phyloP scores from a whole-genome alignment of 768 basidiomycete species.

The Pisolithus tinctorius region DNA sequence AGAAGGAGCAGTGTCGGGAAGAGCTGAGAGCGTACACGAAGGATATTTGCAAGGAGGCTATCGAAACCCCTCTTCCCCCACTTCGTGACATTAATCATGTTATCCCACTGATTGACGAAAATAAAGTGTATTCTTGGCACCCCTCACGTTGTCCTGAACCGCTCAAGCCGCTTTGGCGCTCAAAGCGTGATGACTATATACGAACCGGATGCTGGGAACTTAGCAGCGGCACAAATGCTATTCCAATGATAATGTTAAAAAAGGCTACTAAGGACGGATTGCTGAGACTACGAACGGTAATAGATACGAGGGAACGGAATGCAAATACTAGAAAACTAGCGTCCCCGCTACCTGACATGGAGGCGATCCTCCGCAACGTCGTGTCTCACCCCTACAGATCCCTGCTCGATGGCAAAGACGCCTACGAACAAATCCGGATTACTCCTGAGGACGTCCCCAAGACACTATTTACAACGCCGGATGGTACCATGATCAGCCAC shows the following conservation, averaged over 20 bases:
- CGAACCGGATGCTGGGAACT: too few relatives aligned
- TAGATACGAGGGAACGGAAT: conserved; percentile 26
- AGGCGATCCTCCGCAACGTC: too few relatives aligned
- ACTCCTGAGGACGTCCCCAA: conserved; percentile 16
- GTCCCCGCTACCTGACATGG: conserved; percentile 22
- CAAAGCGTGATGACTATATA: conserved; percentile 9
- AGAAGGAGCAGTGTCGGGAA: conserved; percentile 3
- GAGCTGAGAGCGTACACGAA: conserved; percentile 17
- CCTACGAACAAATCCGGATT: conserved; percentile 21
- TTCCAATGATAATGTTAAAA: too few relatives aligned
- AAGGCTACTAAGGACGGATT: too few relatives aligned
- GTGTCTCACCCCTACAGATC: too few relatives aligned
- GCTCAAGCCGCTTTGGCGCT: conserved; percentile 15
- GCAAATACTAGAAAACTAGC: conserved; percentile 23
- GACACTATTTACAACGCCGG: conserved; percentile 30
- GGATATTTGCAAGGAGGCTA: conserved; percentile 18
- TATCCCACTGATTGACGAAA: conserved; percentile 29
- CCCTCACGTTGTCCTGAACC: conserved; percentile 31
- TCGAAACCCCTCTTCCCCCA: conserved; percentile 25
- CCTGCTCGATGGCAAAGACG: too few relatives aligned
- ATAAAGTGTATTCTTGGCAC: neutral
- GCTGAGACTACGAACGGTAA: conserved; percentile 12
- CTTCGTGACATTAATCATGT: conserved; percentile 29
- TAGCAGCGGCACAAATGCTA: too few relatives aligned
- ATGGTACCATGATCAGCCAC: conserved; percentile 37